Percentiles rank a stretch among this genome's conserved stretches.
Evolutionary conservation across 1,284 basidiomycete genomes (phyloP).

Genomic region (Phenoliferia sp.): DNA sequence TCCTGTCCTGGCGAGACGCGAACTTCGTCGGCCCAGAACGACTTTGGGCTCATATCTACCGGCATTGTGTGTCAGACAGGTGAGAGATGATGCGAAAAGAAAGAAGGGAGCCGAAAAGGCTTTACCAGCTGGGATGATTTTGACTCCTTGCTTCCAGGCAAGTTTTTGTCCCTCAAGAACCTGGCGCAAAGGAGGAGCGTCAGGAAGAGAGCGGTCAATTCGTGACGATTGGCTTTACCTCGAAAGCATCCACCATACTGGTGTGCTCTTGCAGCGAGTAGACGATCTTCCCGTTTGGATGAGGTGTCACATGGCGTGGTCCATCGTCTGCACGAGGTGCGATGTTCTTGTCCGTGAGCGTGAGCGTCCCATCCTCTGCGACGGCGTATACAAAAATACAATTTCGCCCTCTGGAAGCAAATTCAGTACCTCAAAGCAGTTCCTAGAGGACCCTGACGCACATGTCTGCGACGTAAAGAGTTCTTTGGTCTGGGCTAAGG

Average conservation of each 20-base stretch:
- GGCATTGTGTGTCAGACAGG: too few relatives aligned
- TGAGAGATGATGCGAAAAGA: not conserved
- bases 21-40: slow-evolving; percentile 44
- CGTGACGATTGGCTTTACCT: slow-evolving; percentile 25
- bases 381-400: slow-evolving; percentile 44
- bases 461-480: slow-evolving; percentile 42
- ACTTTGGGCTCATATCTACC: slow-evolving; percentile 16
- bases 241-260: slow-evolving; percentile 38
- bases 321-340: slow-evolving; percentile 43
- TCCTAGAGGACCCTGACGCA: slow-evolving; percentile 11
- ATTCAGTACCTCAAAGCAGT: slow-evolving; percentile 11
- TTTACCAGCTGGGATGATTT: slow-evolving; percentile 38
- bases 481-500: slow-evolving; percentile 39
- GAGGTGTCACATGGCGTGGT: slow-evolving; percentile 45
- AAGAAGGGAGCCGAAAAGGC: not conserved
- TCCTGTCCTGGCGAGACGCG: slow-evolving; percentile 37
- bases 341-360: slow-evolving; percentile 40
- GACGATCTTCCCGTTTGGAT: slow-evolving; percentile 42
- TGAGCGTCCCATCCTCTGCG: slow-evolving; percentile 34
- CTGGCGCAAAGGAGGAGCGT: not conserved
- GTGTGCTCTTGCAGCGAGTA: slow-evolving; percentile 44
- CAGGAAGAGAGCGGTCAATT: not conserved
- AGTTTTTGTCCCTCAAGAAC: slow-evolving; percentile 26
- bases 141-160: slow-evolving; percentile 37
- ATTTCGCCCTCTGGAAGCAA: slow-evolving; percentile 42